A percentile compares a stretch with the other conserved stretches of the same genome.
phyloP scores from a whole-genome alignment of 2,329 filamentous ascomycete species.

The Colletotrichum cereale region DNA sequence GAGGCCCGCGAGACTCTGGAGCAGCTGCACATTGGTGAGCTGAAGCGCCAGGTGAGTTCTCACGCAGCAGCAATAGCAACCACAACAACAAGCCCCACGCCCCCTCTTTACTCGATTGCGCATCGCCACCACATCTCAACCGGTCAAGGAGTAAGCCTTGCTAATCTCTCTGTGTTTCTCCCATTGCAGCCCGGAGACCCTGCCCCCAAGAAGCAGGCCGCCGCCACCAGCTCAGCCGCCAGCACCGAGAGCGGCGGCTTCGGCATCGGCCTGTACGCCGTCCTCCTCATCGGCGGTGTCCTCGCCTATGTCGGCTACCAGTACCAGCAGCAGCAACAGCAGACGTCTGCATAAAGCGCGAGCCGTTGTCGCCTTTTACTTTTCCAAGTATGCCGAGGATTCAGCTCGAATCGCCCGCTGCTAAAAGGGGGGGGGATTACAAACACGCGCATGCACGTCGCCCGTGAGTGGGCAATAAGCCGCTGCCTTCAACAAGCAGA shows the following conservation, averaged over 20 bases:
- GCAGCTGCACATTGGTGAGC: slow-evolving; percentile 76
- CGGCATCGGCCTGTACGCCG: slow-evolving; percentile 84
- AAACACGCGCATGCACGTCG: slow-evolving; percentile 10
- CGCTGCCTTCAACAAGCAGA: slow-evolving; percentile 10
- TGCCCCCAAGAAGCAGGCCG: slow-evolving; percentile 71
- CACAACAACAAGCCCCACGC: background rate
- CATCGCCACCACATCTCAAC: background rate
- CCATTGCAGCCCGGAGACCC: slow-evolving; percentile 79
- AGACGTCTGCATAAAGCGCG: slow-evolving; percentile 44
- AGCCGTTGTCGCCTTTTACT: slow-evolving; percentile 1
- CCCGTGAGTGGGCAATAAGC: background rate
- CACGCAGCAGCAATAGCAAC: background rate
- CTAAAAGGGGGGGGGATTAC: background rate
- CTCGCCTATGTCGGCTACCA: slow-evolving; percentile 86
- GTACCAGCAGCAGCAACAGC: slow-evolving; percentile 77
- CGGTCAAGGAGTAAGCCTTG: slow-evolving; percentile 1
- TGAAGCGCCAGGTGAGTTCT: slow-evolving; percentile 82
- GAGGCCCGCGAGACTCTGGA: slow-evolving; percentile 96
- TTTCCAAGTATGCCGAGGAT: background rate
- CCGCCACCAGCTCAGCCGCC: slow-evolving; percentile 63
- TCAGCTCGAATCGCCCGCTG: background rate
- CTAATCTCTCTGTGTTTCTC: slow-evolving; percentile 43
- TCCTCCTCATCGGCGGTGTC: slow-evolving; percentile 82
- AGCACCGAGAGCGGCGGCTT: slow-evolving; percentile 66
- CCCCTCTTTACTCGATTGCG: slow-evolving; percentile 5